phyloP scores from a whole-genome alignment of 495 filamentous ascomycete genomes.

The Penicillium arizonense region DNA sequence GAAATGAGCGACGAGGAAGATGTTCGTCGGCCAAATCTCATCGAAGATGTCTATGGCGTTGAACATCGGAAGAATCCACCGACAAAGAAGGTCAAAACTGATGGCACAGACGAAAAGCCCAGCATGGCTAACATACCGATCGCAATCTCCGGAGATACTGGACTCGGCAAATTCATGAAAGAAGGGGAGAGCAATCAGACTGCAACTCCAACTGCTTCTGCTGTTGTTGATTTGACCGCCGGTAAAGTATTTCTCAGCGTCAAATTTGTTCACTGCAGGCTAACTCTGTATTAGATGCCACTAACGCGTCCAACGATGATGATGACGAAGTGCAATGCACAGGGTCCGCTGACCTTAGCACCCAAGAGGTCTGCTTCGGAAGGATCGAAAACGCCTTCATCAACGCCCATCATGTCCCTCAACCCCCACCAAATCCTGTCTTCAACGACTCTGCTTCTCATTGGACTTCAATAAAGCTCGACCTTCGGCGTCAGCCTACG shows the following conservation, averaged over 20 bases:
- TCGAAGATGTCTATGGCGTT: constrained; percentile 74
- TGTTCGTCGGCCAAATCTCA: constrained; percentile 33
- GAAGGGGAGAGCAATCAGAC: constrained; percentile 42
- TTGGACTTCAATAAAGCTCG: constrained; percentile 75
- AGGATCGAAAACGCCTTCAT: constrained; percentile 68
- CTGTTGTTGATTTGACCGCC: constrained; percentile 66
- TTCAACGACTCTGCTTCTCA: constrained; percentile 30
- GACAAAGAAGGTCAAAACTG: constrained; percentile 64
- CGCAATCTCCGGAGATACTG: constrained; percentile 44
- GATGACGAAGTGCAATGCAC: constrained; percentile 46
- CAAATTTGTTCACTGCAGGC: not conserved
- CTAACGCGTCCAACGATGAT: constrained; percentile 22
- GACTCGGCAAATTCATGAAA: constrained; percentile 64
- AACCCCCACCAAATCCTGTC: constrained; percentile 54
- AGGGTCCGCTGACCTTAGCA: constrained; percentile 41
- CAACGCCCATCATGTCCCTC: constrained; percentile 66
- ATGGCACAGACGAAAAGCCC: constrained; percentile 38
- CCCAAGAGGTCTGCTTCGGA: constrained; percentile 81
- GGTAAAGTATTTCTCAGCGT: constrained; percentile 26
- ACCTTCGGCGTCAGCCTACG: constrained; percentile 55
- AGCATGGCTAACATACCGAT: constrained; percentile 41
- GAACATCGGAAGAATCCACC: constrained; percentile 59
- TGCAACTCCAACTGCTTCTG: constrained; percentile 15
- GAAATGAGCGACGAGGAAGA: constrained; percentile 28
- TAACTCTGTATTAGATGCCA: constrained; percentile 17